These are phyloP conservation scores for Hypoxylon fuscum DNA, from an alignment of 495 filamentous ascomycete genomes.

Conservation along the genomic window DNA sequence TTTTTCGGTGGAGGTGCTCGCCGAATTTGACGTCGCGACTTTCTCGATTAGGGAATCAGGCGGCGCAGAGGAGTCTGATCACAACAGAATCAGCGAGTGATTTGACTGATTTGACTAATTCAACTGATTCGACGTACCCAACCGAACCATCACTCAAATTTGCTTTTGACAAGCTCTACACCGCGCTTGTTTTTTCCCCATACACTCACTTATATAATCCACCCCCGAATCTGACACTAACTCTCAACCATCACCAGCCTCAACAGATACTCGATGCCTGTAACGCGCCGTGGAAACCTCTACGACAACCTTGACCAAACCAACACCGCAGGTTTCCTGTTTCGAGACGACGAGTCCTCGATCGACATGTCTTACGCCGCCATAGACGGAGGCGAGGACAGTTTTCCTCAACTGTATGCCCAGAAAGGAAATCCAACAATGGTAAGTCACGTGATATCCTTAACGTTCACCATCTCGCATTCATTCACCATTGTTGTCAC, in stretches of 20 bases:
- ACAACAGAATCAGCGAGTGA: too few relatives aligned
- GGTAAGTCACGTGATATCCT: conserved; percentile 61
- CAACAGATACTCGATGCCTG: conserved; percentile 91
- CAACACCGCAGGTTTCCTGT: conserved; percentile 84
- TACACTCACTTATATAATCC: not conserved
- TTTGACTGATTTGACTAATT: too few relatives aligned
- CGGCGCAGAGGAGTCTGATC: too few relatives aligned
- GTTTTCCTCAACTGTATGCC: conserved; percentile 83
- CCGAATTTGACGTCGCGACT: too few relatives aligned
- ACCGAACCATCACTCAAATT: too few relatives aligned
- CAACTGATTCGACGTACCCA: too few relatives aligned
- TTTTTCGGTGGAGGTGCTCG: too few relatives aligned
- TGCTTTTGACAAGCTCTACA: not conserved
- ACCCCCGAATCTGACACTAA: conserved; percentile 34
- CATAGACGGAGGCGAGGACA: conserved; percentile 79
- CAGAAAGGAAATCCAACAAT: conserved; percentile 72
- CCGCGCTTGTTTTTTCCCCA: not conserved
- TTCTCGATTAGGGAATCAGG: too few relatives aligned
- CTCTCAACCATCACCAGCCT: conserved; percentile 56
- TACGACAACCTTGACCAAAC: conserved; percentile 71
- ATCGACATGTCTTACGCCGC: conserved; percentile 65
- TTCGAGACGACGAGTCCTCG: conserved; percentile 80
- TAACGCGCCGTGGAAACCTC: conserved; percentile 70
- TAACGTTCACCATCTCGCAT: conserved; percentile 11
- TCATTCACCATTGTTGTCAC: not conserved